These are phyloP conservation scores for Gracilariopsis chorda DNA, from an alignment of 23 red algal genomes.

Conservation along the genomic window DNA sequence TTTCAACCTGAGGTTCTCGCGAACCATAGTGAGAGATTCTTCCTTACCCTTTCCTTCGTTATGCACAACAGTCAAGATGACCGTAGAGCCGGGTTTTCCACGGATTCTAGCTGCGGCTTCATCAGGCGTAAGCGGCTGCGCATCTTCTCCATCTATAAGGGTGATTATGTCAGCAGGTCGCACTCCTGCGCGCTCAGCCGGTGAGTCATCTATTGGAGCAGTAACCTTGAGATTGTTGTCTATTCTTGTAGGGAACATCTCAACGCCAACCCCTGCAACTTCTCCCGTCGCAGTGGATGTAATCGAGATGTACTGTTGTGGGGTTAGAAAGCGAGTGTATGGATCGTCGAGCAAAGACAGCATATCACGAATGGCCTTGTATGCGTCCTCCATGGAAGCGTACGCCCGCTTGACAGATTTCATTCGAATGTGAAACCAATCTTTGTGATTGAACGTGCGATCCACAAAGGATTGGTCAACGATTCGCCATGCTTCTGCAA, in stretches of 20 bases:
- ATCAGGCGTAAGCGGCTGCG: constrained; percentile 74
- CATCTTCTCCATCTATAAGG: constrained; percentile 84
- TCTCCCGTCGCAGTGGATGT: constrained; percentile 70
- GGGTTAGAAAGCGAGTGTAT: constrained; percentile 94
- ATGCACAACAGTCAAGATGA: constrained; percentile 57
- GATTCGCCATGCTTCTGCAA: constrained; percentile 93
- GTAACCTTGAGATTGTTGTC: constrained; percentile 51
- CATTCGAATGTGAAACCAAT: constrained; percentile 93
- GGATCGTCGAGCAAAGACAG: constrained; percentile 80
- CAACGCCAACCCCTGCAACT: constrained; percentile 80
- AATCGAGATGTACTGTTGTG: constrained; percentile 74
- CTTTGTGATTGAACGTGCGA: constrained; percentile 78
- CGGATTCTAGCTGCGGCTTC: constrained; percentile 87
- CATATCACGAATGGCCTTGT: constrained; percentile 89
- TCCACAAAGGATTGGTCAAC: constrained; percentile 87
- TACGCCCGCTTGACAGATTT: constrained; percentile 68
- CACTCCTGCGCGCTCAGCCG: constrained; percentile 77
- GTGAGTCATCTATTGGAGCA: constrained; percentile 63
- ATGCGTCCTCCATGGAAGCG: constrained; percentile 54
- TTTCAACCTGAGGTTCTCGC: constrained; percentile 62
- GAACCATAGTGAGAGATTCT: constrained; percentile 28
- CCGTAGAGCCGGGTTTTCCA: constrained; percentile 55
- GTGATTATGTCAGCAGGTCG: constrained; percentile 67
- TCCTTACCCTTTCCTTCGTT: constrained; percentile 24
- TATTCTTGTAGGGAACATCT: constrained; percentile 72